A percentile compares a stretch with the other conserved stretches of the same genome.
Conservation (phyloP, 148 eudicot species). For the Rhododendron griersonianum region DNA sequence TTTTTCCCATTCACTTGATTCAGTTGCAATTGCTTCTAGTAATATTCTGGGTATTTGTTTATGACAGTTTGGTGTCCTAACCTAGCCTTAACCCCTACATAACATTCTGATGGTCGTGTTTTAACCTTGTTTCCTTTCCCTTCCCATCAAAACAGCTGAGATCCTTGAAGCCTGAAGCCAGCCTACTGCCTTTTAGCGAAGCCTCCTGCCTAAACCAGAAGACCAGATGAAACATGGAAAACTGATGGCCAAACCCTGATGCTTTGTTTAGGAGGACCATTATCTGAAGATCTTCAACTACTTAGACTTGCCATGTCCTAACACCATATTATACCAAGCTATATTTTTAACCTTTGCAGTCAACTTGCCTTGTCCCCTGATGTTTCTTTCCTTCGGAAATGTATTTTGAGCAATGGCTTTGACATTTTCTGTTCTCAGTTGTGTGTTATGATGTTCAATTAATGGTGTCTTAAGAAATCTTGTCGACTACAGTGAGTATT, state of each 20-base stretch:
- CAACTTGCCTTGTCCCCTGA: conserved; percentile 40
- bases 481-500: background rate
- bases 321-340: conserved; percentile 61
- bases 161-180: conserved; percentile 87
- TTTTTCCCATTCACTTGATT: conserved; percentile 12
- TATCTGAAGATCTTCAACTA: conserved; percentile 56
- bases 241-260: conserved; percentile 69
- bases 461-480: background rate
- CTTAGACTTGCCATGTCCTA: conserved; percentile 71
- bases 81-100: conserved; percentile 35
- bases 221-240: conserved; percentile 82
- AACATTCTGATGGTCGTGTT: conserved; percentile 64
- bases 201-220: conserved; percentile 89
- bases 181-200: conserved; percentile 71
- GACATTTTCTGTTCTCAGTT: conserved; percentile 20
- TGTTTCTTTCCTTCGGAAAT: conserved; percentile 19
- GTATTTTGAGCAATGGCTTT: conserved; percentile 17
- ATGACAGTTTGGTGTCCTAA: conserved; percentile 30
- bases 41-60: conserved; percentile 12
- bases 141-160: conserved; percentile 87
- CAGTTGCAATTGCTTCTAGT: background rate
- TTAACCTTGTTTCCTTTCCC: conserved; percentile 67
- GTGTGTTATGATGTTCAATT: conserved; percentile 6
- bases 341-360: conserved; percentile 45
- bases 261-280: conserved; percentile 70